Conservation (phyloP, 768 basidiomycete genomes). For the Lactarius tabidus region DNA sequence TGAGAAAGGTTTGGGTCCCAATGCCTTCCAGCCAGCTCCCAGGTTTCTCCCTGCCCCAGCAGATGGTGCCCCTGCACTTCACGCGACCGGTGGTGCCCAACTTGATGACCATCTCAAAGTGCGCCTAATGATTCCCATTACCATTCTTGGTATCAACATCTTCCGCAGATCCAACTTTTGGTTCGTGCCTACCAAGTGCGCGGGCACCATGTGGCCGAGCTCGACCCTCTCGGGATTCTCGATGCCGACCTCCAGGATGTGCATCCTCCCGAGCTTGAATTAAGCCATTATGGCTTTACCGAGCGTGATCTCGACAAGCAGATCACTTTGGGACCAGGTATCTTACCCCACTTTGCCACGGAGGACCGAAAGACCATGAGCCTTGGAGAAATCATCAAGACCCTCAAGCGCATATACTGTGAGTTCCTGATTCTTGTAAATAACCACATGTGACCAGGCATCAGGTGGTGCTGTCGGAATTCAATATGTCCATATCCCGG, state of each 20-base stretch:
- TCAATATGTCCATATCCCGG: conserved; percentile 94
- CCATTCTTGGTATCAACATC: conserved; percentile 6
- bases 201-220: conserved; percentile 92
- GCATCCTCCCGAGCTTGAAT: conserved; percentile 83
- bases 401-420: conserved; percentile 94
- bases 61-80: conserved; percentile 76
- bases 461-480: conserved; percentile 83
- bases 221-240: conserved; percentile 93
- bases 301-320: conserved; percentile 93
- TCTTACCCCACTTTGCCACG: conserved; percentile 90
- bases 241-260: conserved; percentile 80
- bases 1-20: conserved; percentile 77
- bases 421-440: conserved; percentile 32
- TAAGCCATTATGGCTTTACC: conserved; percentile 92
- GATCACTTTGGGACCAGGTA: conserved; percentile 92
- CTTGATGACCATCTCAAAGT: conserved; percentile 95
- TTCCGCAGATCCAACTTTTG: conserved; percentile 83
- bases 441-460: not conserved
- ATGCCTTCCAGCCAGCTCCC: conserved; percentile 87
- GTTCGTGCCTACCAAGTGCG: conserved; percentile 99
- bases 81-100: conserved; percentile 65
- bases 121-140: conserved; percentile 16
- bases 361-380: conserved; percentile 85
- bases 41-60: conserved; percentile 62
- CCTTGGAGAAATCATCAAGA: conserved; percentile 85